Conservation (phyloP, 352 stramenopile genomes). For the Peronospora belbahrii region DNA sequence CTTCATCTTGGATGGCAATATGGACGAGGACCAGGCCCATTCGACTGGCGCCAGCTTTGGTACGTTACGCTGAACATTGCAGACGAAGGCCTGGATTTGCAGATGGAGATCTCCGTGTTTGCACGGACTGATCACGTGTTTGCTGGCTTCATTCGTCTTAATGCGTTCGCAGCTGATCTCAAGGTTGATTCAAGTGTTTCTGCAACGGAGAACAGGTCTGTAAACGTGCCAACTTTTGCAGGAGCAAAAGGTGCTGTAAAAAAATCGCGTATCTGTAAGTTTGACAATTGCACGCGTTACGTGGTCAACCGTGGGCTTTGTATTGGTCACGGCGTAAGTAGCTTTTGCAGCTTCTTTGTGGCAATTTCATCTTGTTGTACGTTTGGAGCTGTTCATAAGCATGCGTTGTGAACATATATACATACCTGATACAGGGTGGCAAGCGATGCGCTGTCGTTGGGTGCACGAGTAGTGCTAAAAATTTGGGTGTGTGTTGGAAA, state of each 20-base stretch:
- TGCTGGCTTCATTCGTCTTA: constrained; percentile 12
- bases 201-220: constrained; percentile 17
- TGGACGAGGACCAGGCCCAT: constrained; percentile 20
- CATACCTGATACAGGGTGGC: constrained; percentile 45
- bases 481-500: constrained; percentile 69
- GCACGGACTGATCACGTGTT: constrained; percentile 15
- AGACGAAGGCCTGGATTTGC: constrained; percentile 16
- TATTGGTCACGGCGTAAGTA: constrained; percentile 56
- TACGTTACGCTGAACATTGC: constrained; percentile 22
- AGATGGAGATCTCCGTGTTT: constrained; percentile 5
- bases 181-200: constrained; percentile 9
- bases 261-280: constrained; percentile 71
- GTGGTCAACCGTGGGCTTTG: constrained; percentile 70
- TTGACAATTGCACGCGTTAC: constrained; percentile 67
- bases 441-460: constrained; percentile 54
- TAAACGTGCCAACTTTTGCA: constrained; percentile 15
- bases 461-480: constrained; percentile 71
- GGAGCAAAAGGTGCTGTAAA: constrained; percentile 27
- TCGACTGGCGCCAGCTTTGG: constrained; percentile 19
- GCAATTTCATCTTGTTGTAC: constrained; percentile 1
- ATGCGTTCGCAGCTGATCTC: constrained; percentile 19
- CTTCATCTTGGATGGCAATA: constrained; percentile 33
- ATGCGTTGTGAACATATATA: constrained; percentile 14
- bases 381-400: constrained; percentile 11
- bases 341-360: neutral